Percentiles rank a stretch among this genome's conserved stretches.
phyloP scores from a whole-genome alignment of 2,329 filamentous ascomycete species.

The Pseudogymnoascus sp. region DNA sequence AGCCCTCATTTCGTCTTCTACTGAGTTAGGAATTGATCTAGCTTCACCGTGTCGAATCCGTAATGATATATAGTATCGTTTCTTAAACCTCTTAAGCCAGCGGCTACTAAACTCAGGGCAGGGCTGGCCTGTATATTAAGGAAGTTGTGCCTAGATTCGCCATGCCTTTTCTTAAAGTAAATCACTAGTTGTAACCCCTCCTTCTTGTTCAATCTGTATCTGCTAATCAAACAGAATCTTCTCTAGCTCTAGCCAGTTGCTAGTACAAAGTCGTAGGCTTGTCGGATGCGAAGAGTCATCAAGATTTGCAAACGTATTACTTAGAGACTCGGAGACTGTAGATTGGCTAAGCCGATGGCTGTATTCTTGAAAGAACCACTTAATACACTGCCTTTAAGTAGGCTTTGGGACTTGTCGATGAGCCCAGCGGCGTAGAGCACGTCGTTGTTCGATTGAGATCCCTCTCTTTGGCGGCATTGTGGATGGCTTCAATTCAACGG shows the following conservation, averaged over 20 bases:
- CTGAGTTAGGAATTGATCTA: constrained; percentile 5
- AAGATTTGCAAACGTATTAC: not conserved
- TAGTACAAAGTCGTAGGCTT: not conserved
- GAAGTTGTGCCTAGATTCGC: constrained; percentile 16
- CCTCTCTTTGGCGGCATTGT: not conserved
- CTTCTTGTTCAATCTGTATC: not conserved
- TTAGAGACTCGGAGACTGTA: not conserved
- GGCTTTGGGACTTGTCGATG: constrained; percentile 1
- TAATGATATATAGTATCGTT: constrained; percentile 10
- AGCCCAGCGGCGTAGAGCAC: constrained; percentile 1
- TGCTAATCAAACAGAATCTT: constrained; percentile 6
- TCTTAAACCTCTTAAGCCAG: constrained; percentile 17
- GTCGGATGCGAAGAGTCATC: not conserved
- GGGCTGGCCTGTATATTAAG: constrained; percentile 14
- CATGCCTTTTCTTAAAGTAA: constrained; percentile 13
- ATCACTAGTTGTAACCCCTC: not conserved
- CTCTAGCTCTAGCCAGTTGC: constrained; percentile 7
- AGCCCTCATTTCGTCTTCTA: constrained; percentile 10
- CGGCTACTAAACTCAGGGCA: constrained; percentile 17
- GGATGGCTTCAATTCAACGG: not conserved
- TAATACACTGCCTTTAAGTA: constrained; percentile 3
- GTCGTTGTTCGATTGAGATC: too few species aligned
- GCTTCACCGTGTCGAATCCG: constrained; percentile 12
- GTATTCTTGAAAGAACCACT: constrained; percentile 6
- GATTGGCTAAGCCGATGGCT: not conserved